phyloP scores from a whole-genome alignment of 768 basidiomycete species.

The Sporobolomyces pararoseus region DNA sequence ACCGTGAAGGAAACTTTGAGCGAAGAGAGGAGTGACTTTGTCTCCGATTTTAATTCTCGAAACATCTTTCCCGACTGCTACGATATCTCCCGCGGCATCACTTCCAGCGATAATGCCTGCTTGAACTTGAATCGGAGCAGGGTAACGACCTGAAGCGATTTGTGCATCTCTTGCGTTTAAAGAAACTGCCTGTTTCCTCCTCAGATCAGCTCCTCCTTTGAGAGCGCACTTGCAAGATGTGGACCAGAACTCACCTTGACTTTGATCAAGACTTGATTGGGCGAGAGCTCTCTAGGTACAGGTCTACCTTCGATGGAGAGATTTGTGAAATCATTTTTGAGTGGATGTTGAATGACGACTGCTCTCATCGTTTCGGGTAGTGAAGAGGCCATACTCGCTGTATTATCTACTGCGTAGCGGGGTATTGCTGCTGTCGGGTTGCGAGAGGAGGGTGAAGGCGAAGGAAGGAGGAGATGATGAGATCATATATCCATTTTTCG shows the following conservation, averaged over 20 bases:
- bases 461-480: no score
- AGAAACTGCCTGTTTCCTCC: constrained; percentile 44
- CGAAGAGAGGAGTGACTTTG: constrained; percentile 27
- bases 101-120: constrained; percentile 21
- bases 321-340: constrained; percentile 20
- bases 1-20: constrained; percentile 29
- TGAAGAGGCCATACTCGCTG: neutral
- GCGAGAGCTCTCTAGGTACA: neutral
- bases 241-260: constrained; percentile 37
- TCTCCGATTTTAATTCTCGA: constrained; percentile 27
- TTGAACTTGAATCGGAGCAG: constrained; percentile 32
- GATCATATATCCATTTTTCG: no score
- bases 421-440: no score
- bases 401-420: no score
- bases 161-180: constrained; percentile 49
- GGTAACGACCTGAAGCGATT: constrained; percentile 42
- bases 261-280: constrained; percentile 45
- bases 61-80: constrained; percentile 14
- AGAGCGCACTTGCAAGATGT: no score
- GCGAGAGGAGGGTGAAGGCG: no score
- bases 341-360: constrained; percentile 26
- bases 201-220: no score
- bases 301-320: constrained; percentile 13
- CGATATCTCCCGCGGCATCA: constrained; percentile 37
- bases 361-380: constrained; percentile 16